Conservation (phyloP, 306 rosid species). For the Macrotyloma uniflorum region DNA sequence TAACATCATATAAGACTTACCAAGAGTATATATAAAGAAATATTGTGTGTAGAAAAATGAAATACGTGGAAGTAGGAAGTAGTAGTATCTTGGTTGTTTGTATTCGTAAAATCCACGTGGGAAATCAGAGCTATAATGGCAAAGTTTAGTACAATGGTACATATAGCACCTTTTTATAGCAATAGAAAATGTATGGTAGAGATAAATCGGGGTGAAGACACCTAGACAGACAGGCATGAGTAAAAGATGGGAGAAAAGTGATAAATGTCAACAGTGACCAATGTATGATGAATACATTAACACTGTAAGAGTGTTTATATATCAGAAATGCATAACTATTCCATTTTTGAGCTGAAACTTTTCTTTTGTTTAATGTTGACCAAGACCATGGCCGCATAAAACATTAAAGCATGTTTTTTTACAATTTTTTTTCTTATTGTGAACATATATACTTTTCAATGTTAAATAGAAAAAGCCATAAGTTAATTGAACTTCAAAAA, state of each 20-base stretch:
- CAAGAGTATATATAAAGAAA: background rate
- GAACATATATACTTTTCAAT: background rate
- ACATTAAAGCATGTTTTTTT: background rate
- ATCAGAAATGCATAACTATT: background rate
- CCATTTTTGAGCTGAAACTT: background rate
- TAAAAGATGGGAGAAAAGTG: background rate
- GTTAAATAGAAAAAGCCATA: background rate
- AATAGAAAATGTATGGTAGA: background rate
- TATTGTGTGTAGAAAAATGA: background rate
- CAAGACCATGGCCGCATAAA: background rate
- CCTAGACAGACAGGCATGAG: background rate
- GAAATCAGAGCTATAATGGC: background rate
- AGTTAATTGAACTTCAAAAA: background rate
- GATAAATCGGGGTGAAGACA: conserved; percentile 8
- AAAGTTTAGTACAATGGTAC: conserved; percentile 13
- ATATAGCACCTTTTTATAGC: background rate
- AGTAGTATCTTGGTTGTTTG: background rate
- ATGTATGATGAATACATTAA: background rate
- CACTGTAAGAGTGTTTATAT: background rate
- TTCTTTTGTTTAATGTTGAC: background rate
- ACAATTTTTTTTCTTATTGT: background rate
- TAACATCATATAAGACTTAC: background rate
- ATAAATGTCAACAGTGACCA: background rate
- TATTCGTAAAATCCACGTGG: conserved; percentile 1
- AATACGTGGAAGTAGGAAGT: background rate